Conservation (phyloP, 2,329 filamentous ascomycete genomes). For the Acrodontium crateriforme region DNA sequence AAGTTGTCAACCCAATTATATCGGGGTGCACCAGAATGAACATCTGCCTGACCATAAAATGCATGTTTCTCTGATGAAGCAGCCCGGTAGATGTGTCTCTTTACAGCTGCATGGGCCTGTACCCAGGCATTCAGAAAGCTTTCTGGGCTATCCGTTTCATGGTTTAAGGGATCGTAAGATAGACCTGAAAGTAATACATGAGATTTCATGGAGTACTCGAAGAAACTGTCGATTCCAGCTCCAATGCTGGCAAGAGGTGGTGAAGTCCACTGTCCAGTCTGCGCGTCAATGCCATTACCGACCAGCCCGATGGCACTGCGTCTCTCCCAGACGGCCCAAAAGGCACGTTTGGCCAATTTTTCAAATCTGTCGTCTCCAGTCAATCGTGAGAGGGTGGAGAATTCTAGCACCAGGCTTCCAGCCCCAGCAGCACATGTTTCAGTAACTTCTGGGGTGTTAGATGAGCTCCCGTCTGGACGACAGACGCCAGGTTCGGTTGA, state of each 20-base stretch:
- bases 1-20: constrained; percentile 95
- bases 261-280: constrained; percentile 71
- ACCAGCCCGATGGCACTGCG: constrained; percentile 77
- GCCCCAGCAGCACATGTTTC: constrained; percentile 95
- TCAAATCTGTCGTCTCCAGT: constrained; percentile 84
- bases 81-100: constrained; percentile 70
- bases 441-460: constrained; percentile 56
- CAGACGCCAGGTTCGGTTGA: constrained; percentile 36
- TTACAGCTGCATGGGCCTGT: constrained; percentile 73
- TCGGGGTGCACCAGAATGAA: constrained; percentile 73
- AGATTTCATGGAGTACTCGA: constrained; percentile 93
- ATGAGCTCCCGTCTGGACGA: constrained; percentile 26
- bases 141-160: constrained; percentile 43
- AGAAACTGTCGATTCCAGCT: constrained; percentile 94
- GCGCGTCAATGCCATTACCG: constrained; percentile 82
- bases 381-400: constrained; percentile 76
- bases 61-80: constrained; percentile 63
- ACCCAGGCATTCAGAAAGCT: constrained; percentile 75
- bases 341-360: constrained; percentile 75
- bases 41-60: constrained; percentile 83
- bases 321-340: constrained; percentile 91
- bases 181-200: constrained; percentile 76
- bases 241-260: constrained; percentile 85
- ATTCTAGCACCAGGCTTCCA: constrained; percentile 88
- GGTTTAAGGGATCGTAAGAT: constrained; percentile 39